Base-by-base conservation (phyloP, 495 filamentous ascomycete species). In the Xylaria venustula region DNA sequence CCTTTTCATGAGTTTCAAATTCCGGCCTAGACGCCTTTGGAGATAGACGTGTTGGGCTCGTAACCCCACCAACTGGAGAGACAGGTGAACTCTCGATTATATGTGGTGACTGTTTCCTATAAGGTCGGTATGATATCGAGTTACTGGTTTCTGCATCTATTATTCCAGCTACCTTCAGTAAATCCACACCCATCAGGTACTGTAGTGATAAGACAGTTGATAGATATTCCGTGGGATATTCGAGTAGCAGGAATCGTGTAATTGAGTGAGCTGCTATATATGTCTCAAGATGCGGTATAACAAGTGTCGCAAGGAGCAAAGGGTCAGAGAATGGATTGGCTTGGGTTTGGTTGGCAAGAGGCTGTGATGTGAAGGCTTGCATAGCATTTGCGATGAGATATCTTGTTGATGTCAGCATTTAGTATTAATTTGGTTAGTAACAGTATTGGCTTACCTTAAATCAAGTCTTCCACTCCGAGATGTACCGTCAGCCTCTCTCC, bases 321-420 rank as follows among this genome's bases (percentile, higher is more conserved):
- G 73, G 71, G 48, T 80, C 73, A 14, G 71, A 69, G 54, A 81
- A 80, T 9, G 77, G 78, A 61, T 79, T 81, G 53, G 74, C 74
- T 22, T 74, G 73, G 1, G 70, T 73, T 50, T 81, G 79, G 54
- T 71, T 72, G 11, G 75, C 56, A 17, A 80, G 55, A 0, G 76
- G 77, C 52, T 77, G 75, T 12, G 71, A 64, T 17, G 78, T 80
- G 62, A 77, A 79, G 2, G 70, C 67, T 60, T 81, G 78, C 77
- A 81, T 81, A 26, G 74, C 73, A 48, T 66, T 78, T n/a, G 76
- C 78, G 47, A 80, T 77, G 32, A 81, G 72, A 36, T 71, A 76
- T 51, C 79, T 81, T 7, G 2, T 19, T 14, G 23, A 45, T 6
- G 36, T 63, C 59, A 66, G 62, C 46, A 9, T 49, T 22, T 17